Conservation (phyloP, 1,284 basidiomycete species). For the Schizophyllum amplum region DNA sequence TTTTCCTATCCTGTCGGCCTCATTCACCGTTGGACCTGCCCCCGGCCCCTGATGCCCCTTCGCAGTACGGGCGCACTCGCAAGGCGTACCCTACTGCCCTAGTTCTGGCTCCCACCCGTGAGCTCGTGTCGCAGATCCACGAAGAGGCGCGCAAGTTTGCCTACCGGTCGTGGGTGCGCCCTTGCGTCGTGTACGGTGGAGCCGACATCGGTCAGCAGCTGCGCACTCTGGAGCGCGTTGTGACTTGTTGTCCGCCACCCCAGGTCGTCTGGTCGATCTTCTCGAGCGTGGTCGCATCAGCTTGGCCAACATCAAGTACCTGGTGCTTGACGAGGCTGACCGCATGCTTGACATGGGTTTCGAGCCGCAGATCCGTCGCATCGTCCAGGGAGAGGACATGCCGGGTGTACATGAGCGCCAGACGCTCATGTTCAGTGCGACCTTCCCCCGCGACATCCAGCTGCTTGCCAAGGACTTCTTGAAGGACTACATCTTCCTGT, state of each 20-base stretch:
- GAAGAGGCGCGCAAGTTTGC: slow-evolving; percentile 99
- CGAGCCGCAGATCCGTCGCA: slow-evolving; percentile 97
- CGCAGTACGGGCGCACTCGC: slow-evolving; percentile 57
- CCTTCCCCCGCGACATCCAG: slow-evolving; percentile 99
- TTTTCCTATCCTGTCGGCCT: slow-evolving; percentile 98
- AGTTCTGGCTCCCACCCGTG: slow-evolving; percentile 95
- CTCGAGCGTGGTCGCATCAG: slow-evolving; percentile 98
- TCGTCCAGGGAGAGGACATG: slow-evolving; percentile 99
- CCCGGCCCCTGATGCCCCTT: slow-evolving; percentile 52
- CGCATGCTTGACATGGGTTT: slow-evolving; percentile 99
- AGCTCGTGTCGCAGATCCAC: slow-evolving; percentile 98
- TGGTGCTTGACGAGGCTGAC: slow-evolving; percentile 99
- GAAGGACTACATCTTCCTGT: slow-evolving; percentile 97
- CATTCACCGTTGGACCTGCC: slow-evolving; percentile 80
- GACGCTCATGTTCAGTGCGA: slow-evolving; percentile 99
- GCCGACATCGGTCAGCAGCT: slow-evolving; percentile 97
- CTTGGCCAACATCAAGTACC: slow-evolving; percentile 93
- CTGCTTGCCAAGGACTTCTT: slow-evolving; percentile 94
- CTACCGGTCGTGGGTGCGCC: slow-evolving; percentile 98
- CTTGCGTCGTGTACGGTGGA: slow-evolving; percentile 98
- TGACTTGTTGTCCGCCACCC: slow-evolving; percentile 96
- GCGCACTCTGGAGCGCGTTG: slow-evolving; percentile 91
- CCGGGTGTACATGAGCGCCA: slow-evolving; percentile 88
- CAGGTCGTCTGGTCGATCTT: slow-evolving; percentile 95
- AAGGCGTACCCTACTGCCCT: slow-evolving; percentile 96